phyloP scores from a whole-genome alignment of 2,329 filamentous ascomycete genomes.

The Aspergillus vadensis region DNA sequence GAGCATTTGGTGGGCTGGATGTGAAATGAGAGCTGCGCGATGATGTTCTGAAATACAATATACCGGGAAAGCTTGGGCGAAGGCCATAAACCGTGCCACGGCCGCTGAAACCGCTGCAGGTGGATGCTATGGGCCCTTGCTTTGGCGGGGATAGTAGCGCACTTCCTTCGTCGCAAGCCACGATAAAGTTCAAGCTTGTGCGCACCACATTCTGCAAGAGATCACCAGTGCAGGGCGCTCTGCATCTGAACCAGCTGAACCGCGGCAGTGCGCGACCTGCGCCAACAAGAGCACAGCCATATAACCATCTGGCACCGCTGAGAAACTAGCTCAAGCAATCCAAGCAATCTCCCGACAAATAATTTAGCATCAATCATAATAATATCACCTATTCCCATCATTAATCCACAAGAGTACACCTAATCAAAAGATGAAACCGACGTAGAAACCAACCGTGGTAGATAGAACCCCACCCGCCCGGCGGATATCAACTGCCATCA shows the following conservation, averaged over 20 bases:
- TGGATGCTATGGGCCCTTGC: background rate
- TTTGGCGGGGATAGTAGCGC: background rate
- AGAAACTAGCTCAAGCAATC: background rate
- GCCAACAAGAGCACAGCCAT: background rate
- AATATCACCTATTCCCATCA: background rate
- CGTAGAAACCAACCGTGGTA: background rate
- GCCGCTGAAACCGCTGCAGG: background rate
- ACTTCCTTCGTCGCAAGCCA: background rate
- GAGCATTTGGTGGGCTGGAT: slow-evolving; percentile 54
- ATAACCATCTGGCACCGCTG: background rate
- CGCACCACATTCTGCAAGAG: background rate
- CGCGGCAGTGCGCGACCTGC: background rate
- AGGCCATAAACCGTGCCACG: background rate
- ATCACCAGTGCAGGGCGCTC: background rate
- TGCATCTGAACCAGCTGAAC: background rate
- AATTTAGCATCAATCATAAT: background rate
- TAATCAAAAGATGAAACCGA: background rate
- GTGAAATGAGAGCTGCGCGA: slow-evolving; percentile 40
- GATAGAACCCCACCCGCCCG: background rate
- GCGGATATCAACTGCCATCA: background rate
- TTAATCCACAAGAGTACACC: background rate
- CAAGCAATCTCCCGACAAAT: background rate
- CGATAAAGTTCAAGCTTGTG: background rate
- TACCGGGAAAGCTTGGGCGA: no score
- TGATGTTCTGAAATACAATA: background rate